These are phyloP conservation scores for Mucor mucedo DNA, from an alignment of 371 early-diverging fungal genomes.

Conservation along the genomic window DNA sequence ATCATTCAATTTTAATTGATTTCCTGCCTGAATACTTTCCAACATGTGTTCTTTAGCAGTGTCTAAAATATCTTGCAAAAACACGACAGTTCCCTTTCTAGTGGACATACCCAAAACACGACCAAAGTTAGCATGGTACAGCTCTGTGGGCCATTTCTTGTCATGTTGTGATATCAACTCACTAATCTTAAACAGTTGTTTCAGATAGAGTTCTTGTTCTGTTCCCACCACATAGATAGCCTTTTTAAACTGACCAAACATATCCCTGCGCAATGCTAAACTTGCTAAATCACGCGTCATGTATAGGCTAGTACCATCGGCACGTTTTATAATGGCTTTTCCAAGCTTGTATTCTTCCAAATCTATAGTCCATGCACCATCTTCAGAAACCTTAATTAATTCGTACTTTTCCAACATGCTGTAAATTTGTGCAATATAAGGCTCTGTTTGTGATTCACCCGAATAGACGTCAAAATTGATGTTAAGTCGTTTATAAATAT, in stretches of 20 bases:
- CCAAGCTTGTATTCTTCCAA: slow-evolving; percentile 75
- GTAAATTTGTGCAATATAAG: slow-evolving; percentile 74
- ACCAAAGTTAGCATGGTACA: slow-evolving; percentile 94
- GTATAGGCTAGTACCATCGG: slow-evolving; percentile 96
- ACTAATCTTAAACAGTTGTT: slow-evolving; percentile 92
- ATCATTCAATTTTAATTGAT: slow-evolving; percentile 23
- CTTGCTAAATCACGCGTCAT: slow-evolving; percentile 96
- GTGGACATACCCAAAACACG: slow-evolving; percentile 96
- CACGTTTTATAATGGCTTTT: slow-evolving; percentile 78
- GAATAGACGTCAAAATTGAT: slow-evolving; percentile 95
- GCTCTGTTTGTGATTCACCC: slow-evolving; percentile 92
- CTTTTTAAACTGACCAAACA: slow-evolving; percentile 78
- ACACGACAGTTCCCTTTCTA: slow-evolving; percentile 93
- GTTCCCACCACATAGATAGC: slow-evolving; percentile 92
- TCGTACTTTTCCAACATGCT: slow-evolving; percentile 59
- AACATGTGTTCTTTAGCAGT: slow-evolving; percentile 84
- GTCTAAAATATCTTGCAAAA: slow-evolving; percentile 95
- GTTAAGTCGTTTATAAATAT: slow-evolving; percentile 87
- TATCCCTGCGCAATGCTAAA: slow-evolving; percentile 79
- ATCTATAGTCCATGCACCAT: slow-evolving; percentile 82
- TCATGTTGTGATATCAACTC: slow-evolving; percentile 55
- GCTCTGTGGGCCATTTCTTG: slow-evolving; percentile 35
- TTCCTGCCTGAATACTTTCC: slow-evolving; percentile 63
- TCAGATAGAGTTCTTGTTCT: slow-evolving; percentile 91
- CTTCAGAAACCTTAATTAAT: slow-evolving; percentile 57